phyloP scores from a whole-genome alignment of 208 protist genomes.

The Leishmania mexicana region DNA sequence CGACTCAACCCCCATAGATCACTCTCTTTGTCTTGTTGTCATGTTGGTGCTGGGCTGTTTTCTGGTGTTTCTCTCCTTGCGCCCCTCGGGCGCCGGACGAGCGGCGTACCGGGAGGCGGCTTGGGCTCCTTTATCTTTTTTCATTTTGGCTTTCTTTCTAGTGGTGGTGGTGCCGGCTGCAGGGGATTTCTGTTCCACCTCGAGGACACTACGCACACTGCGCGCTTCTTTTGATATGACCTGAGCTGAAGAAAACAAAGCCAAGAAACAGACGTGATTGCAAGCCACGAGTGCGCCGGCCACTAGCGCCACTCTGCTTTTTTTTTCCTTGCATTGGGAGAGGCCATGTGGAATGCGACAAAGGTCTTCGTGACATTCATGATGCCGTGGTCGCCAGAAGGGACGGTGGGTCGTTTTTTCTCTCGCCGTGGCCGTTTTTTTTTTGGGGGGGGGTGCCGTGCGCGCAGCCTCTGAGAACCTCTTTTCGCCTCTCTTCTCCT shows the following conservation, averaged over 20 bases:
- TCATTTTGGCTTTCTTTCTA: not conserved
- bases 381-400: not conserved
- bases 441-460: not conserved
- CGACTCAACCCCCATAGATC: conserved; percentile 18
- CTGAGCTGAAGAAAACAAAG: not conserved
- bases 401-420: not conserved
- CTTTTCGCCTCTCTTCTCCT: not conserved
- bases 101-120: not conserved
- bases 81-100: not conserved
- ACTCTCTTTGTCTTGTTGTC: conserved; percentile 8
- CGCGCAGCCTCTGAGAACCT: too few species aligned
- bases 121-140: not conserved
- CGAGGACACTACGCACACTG: not conserved
- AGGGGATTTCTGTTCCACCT: not conserved
- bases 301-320: too few species aligned
- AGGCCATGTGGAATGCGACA: not conserved
- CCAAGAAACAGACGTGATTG: not conserved
- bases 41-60: conserved; percentile 47
- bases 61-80: conserved; percentile 72
- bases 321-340: not conserved
- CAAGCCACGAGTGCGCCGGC: too few species aligned
- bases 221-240: not conserved
- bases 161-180: not conserved
- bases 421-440: not conserved
- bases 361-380: not conserved